A percentile compares a stretch with the other conserved stretches of the same genome.
Evolutionary conservation across 2,329 filamentous ascomycete species (phyloP).

Genomic region (Furcasterigmium sp.): DNA sequence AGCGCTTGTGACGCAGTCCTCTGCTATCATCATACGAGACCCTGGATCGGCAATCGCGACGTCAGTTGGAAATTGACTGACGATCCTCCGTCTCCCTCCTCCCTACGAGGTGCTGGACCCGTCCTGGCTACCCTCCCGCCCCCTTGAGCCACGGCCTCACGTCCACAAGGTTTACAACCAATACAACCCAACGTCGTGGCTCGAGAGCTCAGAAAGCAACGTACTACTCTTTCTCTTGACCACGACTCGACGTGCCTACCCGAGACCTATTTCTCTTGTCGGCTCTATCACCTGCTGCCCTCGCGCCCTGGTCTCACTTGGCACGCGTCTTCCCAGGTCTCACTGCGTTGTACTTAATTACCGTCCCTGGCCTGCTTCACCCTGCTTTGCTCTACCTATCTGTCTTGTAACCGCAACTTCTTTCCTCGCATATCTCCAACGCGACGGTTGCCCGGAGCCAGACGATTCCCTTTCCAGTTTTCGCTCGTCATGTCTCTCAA

Average conservation of each 20-base stretch:
- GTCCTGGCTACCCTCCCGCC: neutral
- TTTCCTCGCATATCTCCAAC: neutral
- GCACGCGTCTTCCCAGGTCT: no score
- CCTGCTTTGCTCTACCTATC: neutral
- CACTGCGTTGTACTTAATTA: no score
- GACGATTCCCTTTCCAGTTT: neutral
- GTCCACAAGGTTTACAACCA: neutral
- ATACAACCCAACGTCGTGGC: no score
- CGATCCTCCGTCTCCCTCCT: neutral
- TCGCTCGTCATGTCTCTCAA: constrained; percentile 20
- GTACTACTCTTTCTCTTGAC: neutral
- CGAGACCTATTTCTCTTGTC: neutral
- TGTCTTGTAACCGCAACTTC: neutral
- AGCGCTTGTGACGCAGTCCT: neutral
- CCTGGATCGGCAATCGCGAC: neutral
- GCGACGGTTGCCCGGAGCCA: no score
- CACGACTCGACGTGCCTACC: neutral
- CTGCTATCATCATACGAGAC: no score
- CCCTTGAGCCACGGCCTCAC: neutral
- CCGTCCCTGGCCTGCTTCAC: neutral
- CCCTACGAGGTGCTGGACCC: neutral
- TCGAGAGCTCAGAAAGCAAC: neutral
- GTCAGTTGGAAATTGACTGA: neutral
- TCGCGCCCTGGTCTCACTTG: no score
- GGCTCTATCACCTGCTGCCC: no score